Base-by-base conservation (phyloP, 305 asterid genomes). In the Solanum hybrid region DNA sequence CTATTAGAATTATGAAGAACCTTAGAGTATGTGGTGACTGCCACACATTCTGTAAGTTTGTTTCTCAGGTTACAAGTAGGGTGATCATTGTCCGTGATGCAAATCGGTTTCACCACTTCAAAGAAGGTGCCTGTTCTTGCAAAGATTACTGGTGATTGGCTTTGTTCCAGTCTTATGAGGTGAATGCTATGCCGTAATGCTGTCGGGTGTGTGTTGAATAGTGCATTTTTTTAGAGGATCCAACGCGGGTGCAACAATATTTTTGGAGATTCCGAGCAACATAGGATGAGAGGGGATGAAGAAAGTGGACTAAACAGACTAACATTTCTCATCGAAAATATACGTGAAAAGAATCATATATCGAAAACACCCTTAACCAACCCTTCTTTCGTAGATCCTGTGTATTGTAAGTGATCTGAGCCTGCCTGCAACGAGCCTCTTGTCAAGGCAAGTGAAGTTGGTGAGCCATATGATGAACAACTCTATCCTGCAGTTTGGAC, bases 1-100 rank as follows among this genome's bases (percentile, higher is more conserved):
- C 91, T 12, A 90, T 95, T 26, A 91, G 93, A 71, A 91, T 95
- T 78, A 93, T 91, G 36, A 93, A 94, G 89, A 95, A 94, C 91
- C 94, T 95, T n/a, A 89, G 95, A 88, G 94, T 95, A 89, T 94
- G 97, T 73, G 95, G 95, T 16, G 97, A 94, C 84, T 94, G 95
- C 67, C 95, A 94, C 34, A 86, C 91, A 13, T 95, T 93, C 86
- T 92, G 91, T 75, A 94, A 93, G 90, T 92, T 88, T 34, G 94
- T 92, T 64, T 94, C 96, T 67, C 74, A 87, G 33, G 28, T 93
- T 80, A 91, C 93, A 8, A 88, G 89, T 3, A 91, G 97, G 92
- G 86, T 82, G 22, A 90, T 95, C 39, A 51, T 93, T 36, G 92
- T 90, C 11, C 92, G 95, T 37, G 97, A 93, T 88, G 95, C 94